Evolutionary conservation across 2,329 filamentous ascomycete species (phyloP).

Genomic region (Claviceps arundinis): DNA sequence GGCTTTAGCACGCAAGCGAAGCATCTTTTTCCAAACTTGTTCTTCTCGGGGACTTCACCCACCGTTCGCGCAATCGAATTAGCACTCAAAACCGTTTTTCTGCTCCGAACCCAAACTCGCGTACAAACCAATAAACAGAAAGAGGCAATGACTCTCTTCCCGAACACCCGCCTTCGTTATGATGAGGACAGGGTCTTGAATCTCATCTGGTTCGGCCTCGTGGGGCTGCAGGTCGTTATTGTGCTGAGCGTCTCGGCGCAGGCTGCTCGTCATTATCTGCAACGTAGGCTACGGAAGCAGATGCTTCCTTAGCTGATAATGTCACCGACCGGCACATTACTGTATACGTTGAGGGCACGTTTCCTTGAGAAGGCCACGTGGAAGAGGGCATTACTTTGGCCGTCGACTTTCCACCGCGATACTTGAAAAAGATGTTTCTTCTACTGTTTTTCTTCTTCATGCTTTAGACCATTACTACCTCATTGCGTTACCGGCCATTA

Average conservation of each 20-base stretch:
- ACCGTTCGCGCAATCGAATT: neutral
- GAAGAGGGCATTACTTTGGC: too few relatives aligned
- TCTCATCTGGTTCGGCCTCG: constrained; percentile 32
- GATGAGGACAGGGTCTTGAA: constrained; percentile 29
- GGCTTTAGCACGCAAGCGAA: neutral
- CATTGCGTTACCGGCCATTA: too few relatives aligned
- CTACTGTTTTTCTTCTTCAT: too few relatives aligned
- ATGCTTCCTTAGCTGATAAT: constrained; percentile 3
- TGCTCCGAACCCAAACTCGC: neutral
- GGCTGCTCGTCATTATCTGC: constrained; percentile 8
- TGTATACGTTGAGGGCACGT: neutral
- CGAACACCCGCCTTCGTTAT: constrained; percentile 12
- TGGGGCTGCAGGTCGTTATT: constrained; percentile 31
- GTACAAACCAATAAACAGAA: neutral
- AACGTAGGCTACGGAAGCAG: constrained; percentile 4
- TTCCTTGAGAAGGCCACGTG: too few relatives aligned
- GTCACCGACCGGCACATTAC: neutral
- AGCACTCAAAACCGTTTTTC: neutral
- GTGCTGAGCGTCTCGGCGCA: constrained; percentile 25
- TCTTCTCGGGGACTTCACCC: neutral
- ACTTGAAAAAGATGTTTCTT: too few relatives aligned
- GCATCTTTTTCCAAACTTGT: neutral
- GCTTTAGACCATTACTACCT: too few relatives aligned
- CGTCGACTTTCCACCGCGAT: too few relatives aligned
- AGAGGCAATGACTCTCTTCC: constrained; percentile 12